Evolutionary conservation across 2,329 filamentous ascomycete species (phyloP).

Genomic region (Alternaria hordeiaustralica): DNA sequence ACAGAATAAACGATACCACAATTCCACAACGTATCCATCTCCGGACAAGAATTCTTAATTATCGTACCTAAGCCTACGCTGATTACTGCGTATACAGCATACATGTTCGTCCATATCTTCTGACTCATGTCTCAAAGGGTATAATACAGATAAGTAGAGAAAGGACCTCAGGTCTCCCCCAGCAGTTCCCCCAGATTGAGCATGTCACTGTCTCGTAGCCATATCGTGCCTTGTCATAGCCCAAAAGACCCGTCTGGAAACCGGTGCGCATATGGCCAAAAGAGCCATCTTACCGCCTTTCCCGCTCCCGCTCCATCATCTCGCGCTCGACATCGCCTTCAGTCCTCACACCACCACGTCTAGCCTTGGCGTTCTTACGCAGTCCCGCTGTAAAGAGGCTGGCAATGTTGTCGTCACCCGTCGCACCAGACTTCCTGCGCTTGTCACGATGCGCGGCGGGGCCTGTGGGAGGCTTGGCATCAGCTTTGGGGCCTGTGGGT

Average conservation of each 20-base stretch:
- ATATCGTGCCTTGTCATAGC: neutral
- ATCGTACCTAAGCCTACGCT: conserved; percentile 4
- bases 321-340: conserved; percentile 43
- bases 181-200: neutral
- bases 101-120: neutral
- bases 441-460: conserved; percentile 42
- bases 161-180: neutral
- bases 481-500: conserved; percentile 20
- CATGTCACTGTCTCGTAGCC: neutral
- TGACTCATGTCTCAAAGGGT: conserved; percentile 9
- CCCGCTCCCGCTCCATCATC: conserved; percentile 41
- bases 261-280: neutral
- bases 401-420: conserved; percentile 35
- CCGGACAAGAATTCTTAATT: neutral
- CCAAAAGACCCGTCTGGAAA: neutral
- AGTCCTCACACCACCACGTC: conserved; percentile 42
- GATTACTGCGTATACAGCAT: conserved; percentile 1
- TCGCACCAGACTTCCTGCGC: conserved; percentile 33
- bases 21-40: neutral
- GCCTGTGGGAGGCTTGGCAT: conserved; percentile 35
- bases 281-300: conserved; percentile 21
- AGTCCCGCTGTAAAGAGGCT: conserved; percentile 39
- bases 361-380: conserved; percentile 38
- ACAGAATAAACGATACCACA: conserved; percentile 13
- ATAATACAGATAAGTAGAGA: conserved; percentile 26